Evolutionary conservation across 2,329 filamentous ascomycete species (phyloP), one percentile per base, ranked within the genome.

Genomic region (Colletotrichum viniferum): DNA sequence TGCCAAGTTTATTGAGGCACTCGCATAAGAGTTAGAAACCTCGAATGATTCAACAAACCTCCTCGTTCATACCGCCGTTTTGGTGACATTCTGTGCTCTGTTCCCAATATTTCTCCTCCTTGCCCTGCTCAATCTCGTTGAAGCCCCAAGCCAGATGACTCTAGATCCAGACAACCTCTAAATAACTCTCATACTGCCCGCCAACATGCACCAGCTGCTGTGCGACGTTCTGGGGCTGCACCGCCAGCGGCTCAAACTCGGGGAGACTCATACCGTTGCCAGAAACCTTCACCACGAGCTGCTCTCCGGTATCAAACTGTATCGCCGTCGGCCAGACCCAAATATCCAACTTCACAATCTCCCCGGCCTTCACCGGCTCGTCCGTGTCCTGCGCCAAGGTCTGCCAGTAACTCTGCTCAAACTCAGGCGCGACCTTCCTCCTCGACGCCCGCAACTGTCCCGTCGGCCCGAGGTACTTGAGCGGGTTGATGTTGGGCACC

Each of bases 281-380:
- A 4, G 58, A 28, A 16, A 64, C 16, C 58, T 64, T 69, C 3
- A 70, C 12, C 4, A 63, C 32, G 24, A 73, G 28, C 21, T 64
- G 65, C 21, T 73, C 71, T 1, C 71, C 71, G 2, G 43, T 43
- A 3, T 58, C 66, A 3, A 73, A 73, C 14, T 63, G 58, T 10
- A 73, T 64, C 4, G 32, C 66, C 3, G 71, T 70, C 5, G 65
- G 65, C 71, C 71, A 70, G 4, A 70, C 28, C 71, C 66, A 70
- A 2, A 73, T 24, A 7, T 70, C 66, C 43, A 70, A 30, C 32
- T 21, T 43, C 5, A 70, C 5, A 10, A 52, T 14, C 30, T 73
- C 66, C 1, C 66, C 71, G 2, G 65, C 38, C 56, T 13, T 13
- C 9, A 73, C 6, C 2, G 55, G 52, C 28, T 68, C 34, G 7